phyloP scores from a whole-genome alignment of 768 basidiomycete genomes.

The Mycena chlorophos region DNA sequence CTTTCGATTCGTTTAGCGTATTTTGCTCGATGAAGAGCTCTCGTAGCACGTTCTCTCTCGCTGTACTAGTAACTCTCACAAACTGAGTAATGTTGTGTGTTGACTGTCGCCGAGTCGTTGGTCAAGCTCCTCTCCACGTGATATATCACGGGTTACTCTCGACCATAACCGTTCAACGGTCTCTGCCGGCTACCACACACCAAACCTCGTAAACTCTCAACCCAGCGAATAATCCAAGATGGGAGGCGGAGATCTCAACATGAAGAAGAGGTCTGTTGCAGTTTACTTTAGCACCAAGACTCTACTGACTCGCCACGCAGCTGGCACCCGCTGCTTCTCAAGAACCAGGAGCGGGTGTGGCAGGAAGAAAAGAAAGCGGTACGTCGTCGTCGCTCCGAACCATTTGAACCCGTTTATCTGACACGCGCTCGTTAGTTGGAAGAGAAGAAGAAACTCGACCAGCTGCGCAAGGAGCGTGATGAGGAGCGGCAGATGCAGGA shows the following conservation, averaged over 20 bases:
- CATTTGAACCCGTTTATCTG: not conserved
- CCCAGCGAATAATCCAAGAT: constrained; percentile 51
- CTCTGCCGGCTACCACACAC: constrained; percentile 1
- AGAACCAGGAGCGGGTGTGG: constrained; percentile 99
- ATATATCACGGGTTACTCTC: too few relatives aligned
- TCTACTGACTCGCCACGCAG: not conserved
- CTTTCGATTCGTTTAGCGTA: not conserved
- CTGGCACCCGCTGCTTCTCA: constrained; percentile 97
- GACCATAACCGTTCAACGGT: not conserved
- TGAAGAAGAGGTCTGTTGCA: constrained; percentile 77
- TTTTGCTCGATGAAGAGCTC: not conserved
- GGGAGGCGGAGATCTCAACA: constrained; percentile 98
- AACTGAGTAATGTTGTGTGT: not conserved
- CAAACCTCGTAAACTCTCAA: constrained; percentile 1
- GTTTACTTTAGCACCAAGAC: not conserved
- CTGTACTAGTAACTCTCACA: not conserved
- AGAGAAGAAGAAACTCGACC: constrained; percentile 97
- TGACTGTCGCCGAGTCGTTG: too few relatives aligned
- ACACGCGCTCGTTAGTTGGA: constrained; percentile 64
- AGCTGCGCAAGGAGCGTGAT: constrained; percentile 95
- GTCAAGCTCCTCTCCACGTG: too few relatives aligned
- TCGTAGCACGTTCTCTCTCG: not conserved
- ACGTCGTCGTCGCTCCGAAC: constrained; percentile 32
- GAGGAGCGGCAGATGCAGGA: constrained; percentile 97
- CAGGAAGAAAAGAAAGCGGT: constrained; percentile 96